Evolutionary conservation across 2,329 filamentous ascomycete species (phyloP).

Genomic region (Neoascochyta sp.): DNA sequence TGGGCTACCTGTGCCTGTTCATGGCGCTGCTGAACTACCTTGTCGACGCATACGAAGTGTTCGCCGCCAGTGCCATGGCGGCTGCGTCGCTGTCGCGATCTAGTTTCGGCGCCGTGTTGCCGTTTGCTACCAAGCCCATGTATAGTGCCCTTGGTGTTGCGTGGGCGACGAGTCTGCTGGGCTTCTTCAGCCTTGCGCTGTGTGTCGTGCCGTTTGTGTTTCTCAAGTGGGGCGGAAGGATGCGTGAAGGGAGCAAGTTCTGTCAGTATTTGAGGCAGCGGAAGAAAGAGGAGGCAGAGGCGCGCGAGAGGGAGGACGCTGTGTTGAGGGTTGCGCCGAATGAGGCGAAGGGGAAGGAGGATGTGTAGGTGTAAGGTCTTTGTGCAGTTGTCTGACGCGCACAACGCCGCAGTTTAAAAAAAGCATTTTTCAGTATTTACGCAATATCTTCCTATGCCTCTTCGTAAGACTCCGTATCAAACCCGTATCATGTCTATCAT

Average conservation of each 20-base stretch:
- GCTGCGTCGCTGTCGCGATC: conserved; percentile 79
- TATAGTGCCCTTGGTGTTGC: conserved; percentile 66
- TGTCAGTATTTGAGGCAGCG: conserved; percentile 55
- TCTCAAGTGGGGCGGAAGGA: conserved; percentile 51
- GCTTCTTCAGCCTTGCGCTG: conserved; percentile 48
- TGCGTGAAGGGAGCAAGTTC: conserved; percentile 58
- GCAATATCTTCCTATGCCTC: too few species aligned
- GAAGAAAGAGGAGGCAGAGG: conserved; percentile 31
- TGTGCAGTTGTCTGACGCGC: too few species aligned
- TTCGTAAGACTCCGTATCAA: too few species aligned
- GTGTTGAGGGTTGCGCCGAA: conserved; percentile 1
- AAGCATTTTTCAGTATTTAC: too few species aligned
- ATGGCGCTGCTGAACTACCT: conserved; percentile 59
- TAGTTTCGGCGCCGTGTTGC: conserved; percentile 64
- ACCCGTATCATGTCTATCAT: too few species aligned
- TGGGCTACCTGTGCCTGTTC: conserved; percentile 50
- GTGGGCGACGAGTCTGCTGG: conserved; percentile 58
- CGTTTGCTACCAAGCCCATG: conserved; percentile 52
- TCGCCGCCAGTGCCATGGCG: conserved; percentile 73
- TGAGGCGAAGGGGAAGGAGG: conserved; percentile 11
- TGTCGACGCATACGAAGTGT: conserved; percentile 65
- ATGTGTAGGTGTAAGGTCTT: conserved; percentile 5
- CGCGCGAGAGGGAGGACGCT: conserved; percentile 11
- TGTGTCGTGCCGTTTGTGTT: conserved; percentile 58
- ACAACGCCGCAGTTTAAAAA: too few species aligned